Evolutionary conservation across 768 basidiomycete species (phyloP).

Genomic region (Lactarius pseudohatsudake): DNA sequence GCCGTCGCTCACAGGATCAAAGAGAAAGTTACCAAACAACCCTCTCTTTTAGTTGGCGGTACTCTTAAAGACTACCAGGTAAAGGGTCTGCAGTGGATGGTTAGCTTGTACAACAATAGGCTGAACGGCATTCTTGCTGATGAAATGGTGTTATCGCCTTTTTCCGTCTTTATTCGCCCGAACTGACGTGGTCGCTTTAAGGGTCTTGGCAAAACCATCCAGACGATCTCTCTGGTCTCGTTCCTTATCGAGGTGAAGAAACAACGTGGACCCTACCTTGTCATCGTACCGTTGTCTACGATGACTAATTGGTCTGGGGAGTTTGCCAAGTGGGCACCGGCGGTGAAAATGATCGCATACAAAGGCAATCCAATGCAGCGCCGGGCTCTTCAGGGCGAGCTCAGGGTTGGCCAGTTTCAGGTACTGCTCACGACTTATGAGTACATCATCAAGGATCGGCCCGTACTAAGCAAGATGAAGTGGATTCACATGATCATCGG

Average conservation of each 20-base stretch:
- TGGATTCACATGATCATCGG: conserved; percentile 99
- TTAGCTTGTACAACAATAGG: conserved; percentile 94
- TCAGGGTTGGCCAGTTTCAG: conserved; percentile 83
- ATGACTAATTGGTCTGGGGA: conserved; percentile 98
- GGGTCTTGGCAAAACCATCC: conserved; percentile 96
- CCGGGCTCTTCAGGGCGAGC: conserved; percentile 70
- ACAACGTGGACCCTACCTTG: conserved; percentile 91
- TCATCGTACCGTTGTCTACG: conserved; percentile 93
- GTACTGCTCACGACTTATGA: conserved; percentile 94
- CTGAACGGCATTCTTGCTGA: conserved; percentile 94
- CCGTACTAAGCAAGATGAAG: conserved; percentile 82
- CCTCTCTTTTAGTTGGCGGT: conserved; percentile 75
- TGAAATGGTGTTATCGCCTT: conserved; percentile 66
- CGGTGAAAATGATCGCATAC: conserved; percentile 76
- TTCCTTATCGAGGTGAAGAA: conserved; percentile 91
- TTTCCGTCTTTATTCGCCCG: not conserved
- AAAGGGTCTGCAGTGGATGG: conserved; percentile 98
- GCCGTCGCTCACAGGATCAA: conserved; percentile 90
- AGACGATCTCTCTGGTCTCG: conserved; percentile 91
- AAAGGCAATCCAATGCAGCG: conserved; percentile 90
- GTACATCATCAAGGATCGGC: conserved; percentile 97
- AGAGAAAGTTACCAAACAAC: conserved; percentile 79
- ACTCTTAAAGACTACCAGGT: conserved; percentile 93
- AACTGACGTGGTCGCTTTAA: conserved; percentile 33
- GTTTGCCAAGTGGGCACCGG: conserved; percentile 96